Conservation (phyloP, 805 yeast species). For the Wickerhamiella spandovensis region DNA sequence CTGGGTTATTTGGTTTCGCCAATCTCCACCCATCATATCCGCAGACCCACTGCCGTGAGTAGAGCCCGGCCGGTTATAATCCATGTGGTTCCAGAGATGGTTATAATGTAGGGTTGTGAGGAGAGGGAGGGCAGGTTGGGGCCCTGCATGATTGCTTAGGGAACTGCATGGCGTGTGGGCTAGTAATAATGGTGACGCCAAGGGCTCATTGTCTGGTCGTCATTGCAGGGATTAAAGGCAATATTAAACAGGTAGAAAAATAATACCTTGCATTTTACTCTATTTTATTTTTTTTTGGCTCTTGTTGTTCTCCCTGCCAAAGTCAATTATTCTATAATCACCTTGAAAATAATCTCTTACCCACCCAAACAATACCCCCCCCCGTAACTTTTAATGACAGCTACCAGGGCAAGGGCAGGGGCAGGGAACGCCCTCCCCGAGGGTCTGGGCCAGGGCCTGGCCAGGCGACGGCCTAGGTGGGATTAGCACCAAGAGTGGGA, state of each 20-base stretch:
- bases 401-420: background rate
- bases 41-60: background rate
- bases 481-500: no score
- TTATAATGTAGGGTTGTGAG: background rate
- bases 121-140: background rate
- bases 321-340: no score
- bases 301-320: no score
- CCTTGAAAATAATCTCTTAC: no score
- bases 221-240: no score
- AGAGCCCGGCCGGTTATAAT: background rate
- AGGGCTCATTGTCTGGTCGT: background rate
- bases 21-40: background rate
- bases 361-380: no score
- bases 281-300: no score
- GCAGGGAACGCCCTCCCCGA: no score
- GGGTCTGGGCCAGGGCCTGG: background rate
- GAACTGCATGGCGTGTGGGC: background rate
- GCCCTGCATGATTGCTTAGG: background rate
- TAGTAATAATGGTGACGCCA: background rate
- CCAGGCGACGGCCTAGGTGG: background rate
- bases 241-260: background rate
- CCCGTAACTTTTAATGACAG: no score
- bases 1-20: slow-evolving; percentile 13
- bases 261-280: no score
- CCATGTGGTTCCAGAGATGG: background rate